phyloP scores from a whole-genome alignment of 129 eudicot genomes.

The sunflower (Helianthus annuus) region HanXRQr2.0-SUNRISE NC_035445.2:156041565-156042064 shows the following conservation, averaged over 20 bases:
- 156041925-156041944: constrained; percentile 4
- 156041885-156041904: constrained; percentile 16
- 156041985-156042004: neutral
- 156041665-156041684: too few species aligned
- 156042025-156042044: constrained; percentile 28
- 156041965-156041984: constrained; percentile 15
- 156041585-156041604: too few species aligned
- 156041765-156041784: neutral
- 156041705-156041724: neutral
- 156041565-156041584: too few species aligned
- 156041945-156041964: constrained; percentile 36
- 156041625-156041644: too few species aligned
- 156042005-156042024: constrained; percentile 2
- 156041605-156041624: too few species aligned
- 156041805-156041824: constrained; percentile 3
- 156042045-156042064: constrained; percentile 8
- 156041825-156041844: constrained; percentile 12
- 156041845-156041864: neutral
- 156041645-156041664: too few species aligned
- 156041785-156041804: constrained; percentile 23
- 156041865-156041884: constrained; percentile 23
- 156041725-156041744: constrained; percentile 7
- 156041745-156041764: constrained; percentile 19
- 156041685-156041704: too few species aligned
- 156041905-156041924: constrained; percentile 14